Base-by-base conservation (phyloP, 176 grass and related monocot species). In the Hsuehochloa calcarea region DNA sequence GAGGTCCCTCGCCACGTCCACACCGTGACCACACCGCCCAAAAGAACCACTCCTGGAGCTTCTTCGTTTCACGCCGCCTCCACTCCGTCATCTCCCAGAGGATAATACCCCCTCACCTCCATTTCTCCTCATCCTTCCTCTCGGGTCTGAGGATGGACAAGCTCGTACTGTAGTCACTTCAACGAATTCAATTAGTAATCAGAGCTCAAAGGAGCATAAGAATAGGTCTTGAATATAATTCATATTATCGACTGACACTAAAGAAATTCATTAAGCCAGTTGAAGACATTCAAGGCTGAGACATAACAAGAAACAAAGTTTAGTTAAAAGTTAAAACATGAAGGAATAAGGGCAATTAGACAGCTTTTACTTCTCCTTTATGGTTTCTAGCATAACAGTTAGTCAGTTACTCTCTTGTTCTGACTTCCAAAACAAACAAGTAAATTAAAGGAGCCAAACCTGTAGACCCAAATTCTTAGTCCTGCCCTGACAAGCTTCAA, bases 381-480 rank as follows among this genome's bases (percentile, higher is more conserved):
- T 49, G 4, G n/a, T 72, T 64, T 80, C 37, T 80, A 27, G 9
- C 45, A 60, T 26, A 63, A 29, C 58, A 63, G 25, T 23, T 60
- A 59, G 56, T 59, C 25, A 29, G 11, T 63, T 61, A 31, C 6
- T 54, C 31, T 31, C 16, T 63, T 72, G 44, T 10, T 85, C 16
- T 56, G 25, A 11, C 56, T 22, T 52, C 19, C 35, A 49, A 66
- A 52, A 9, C 5, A 74, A 58, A 56, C 10, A 31, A 58, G n/a
- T 52, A 29, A 43, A 59, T 27, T 69, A 15, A 43, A 85, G 44
- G 75, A 74, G 10, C 10, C 87, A 74, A 82, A 97, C 94, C 94
- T 97, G 90, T 97, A 97, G 41, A 94, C 26, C 92, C 94, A 97
- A 77, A 97, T 73, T 74, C 90, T 91, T 70, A 97, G 75, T 12